These are phyloP conservation scores for Raffaelea ambrosiae DNA, from an alignment of 2,329 filamentous ascomycete genomes.

Conservation along the genomic window DNA sequence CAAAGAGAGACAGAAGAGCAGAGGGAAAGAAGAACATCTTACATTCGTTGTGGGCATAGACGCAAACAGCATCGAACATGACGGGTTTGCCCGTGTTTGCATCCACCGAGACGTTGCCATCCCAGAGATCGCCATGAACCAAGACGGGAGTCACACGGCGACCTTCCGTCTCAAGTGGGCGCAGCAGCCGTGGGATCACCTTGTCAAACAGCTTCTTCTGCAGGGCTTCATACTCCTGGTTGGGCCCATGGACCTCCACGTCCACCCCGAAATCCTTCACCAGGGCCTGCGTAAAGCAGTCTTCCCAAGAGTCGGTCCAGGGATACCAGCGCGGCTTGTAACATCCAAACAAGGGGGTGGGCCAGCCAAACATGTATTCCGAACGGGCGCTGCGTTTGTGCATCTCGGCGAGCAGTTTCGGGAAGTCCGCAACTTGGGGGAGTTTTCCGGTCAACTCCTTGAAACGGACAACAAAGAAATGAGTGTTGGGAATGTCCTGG, in stretches of 20 bases:
- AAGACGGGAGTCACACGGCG: slow-evolving; percentile 31
- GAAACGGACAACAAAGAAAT: slow-evolving; percentile 21
- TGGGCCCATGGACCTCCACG: slow-evolving; percentile 16
- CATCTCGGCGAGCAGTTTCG: slow-evolving; percentile 10
- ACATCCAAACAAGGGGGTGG: slow-evolving; percentile 15
- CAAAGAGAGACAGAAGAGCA: not conserved
- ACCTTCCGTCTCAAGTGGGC: slow-evolving; percentile 31
- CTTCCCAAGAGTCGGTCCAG: slow-evolving; percentile 28
- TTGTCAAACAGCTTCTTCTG: slow-evolving; percentile 24
- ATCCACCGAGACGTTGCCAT: slow-evolving; percentile 26
- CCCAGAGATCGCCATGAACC: slow-evolving; percentile 36
- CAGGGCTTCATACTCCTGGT: slow-evolving; percentile 21
- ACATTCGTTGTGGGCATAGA: slow-evolving; percentile 35
- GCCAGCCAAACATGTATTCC: not conserved
- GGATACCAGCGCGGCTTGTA: slow-evolving; percentile 18
- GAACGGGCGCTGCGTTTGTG: slow-evolving; percentile 13
- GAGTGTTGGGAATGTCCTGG: slow-evolving; percentile 16
- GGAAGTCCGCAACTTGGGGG: slow-evolving; percentile 11
- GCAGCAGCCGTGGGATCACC: slow-evolving; percentile 36
- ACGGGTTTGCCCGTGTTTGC: slow-evolving; percentile 19
- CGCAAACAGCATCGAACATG: slow-evolving; percentile 31
- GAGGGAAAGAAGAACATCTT: slow-evolving; percentile 7
- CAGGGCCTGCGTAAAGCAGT: slow-evolving; percentile 24
- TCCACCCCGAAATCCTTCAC: not conserved
- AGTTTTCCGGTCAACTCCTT: slow-evolving; percentile 4